Percentiles rank a stretch among this genome's conserved stretches.
These are phyloP conservation scores for Saturnispora serradocipensis DNA, from an alignment of 805 yeast species.

Conservation along the genomic window DNA sequence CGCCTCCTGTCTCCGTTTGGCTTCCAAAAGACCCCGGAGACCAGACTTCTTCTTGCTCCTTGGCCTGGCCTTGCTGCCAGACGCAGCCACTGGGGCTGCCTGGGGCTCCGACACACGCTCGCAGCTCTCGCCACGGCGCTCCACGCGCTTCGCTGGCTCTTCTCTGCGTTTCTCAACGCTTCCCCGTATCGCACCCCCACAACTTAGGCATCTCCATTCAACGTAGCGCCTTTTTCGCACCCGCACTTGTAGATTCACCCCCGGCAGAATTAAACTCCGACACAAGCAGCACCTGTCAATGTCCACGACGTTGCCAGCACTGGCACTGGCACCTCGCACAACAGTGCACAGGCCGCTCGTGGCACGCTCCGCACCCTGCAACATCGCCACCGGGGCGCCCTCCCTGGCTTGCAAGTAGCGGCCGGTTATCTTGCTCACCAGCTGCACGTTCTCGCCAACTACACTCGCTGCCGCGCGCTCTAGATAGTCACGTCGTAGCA, in stretches of 20 bases:
- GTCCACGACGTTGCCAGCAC: background rate
- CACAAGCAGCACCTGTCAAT: conserved; percentile 8
- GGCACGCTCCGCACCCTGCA: background rate
- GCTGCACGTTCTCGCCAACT: background rate
- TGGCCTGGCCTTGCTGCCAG: background rate
- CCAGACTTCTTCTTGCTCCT: background rate
- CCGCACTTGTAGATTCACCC: conserved; percentile 11
- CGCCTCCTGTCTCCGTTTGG: conserved; percentile 2
- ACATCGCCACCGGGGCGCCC: background rate
- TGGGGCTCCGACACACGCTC: too few species aligned
- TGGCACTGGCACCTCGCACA: background rate
- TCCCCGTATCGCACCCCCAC: conserved; percentile 6
- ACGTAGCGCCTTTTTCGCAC: conserved; percentile 5
- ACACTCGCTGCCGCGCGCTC: conserved; percentile 1
- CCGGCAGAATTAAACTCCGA: conserved; percentile 11
- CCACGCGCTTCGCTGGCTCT: background rate
- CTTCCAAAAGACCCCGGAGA: conserved; percentile 1
- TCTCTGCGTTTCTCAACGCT: background rate
- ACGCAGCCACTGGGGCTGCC: too few species aligned
- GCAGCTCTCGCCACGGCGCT: too few species aligned
- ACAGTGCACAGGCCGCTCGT: background rate
- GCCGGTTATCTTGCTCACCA: background rate
- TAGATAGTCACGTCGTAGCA: background rate
- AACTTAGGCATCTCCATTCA: conserved; percentile 3
- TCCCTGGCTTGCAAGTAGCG: background rate